Conservation (phyloP, 345 rosid species). For the Ailanthus altissimus region DNA sequence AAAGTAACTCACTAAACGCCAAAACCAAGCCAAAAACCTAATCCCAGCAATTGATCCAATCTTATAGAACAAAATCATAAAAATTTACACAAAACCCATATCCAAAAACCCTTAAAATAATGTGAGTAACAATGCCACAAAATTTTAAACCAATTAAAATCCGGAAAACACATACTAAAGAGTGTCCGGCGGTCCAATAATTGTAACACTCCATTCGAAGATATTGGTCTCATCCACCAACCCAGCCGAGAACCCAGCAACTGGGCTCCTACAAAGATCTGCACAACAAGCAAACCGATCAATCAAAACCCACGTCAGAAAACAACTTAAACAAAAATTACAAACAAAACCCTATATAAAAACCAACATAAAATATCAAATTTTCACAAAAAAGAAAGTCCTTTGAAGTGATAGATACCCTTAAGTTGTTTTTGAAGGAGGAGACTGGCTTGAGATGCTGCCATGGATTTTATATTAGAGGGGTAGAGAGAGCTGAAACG, state of each 20-base stretch:
- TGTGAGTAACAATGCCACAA: not conserved
- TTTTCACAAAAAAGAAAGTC: not conserved
- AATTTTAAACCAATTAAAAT: not conserved
- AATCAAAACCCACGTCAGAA: slow-evolving; percentile 20
- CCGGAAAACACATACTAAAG: slow-evolving; percentile 54
- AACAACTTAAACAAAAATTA: slow-evolving; percentile 4
- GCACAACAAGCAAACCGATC: slow-evolving; percentile 36
- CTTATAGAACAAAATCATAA: slow-evolving; percentile 10
- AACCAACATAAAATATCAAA: not conserved
- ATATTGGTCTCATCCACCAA: slow-evolving; percentile 87
- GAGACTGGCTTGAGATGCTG: slow-evolving; percentile 85
- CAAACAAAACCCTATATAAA: slow-evolving; percentile 6
- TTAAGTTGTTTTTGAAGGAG: slow-evolving; percentile 95
- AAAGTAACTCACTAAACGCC: not conserved
- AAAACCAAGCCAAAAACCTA: not conserved
- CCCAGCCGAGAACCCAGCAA: slow-evolving; percentile 98
- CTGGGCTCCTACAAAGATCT: slow-evolving; percentile 98
- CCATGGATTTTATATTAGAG: slow-evolving; percentile 16
- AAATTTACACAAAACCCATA: slow-evolving; percentile 12
- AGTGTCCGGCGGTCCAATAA: slow-evolving; percentile 97
- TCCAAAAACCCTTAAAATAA: not conserved
- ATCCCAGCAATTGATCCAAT: slow-evolving; percentile 18
- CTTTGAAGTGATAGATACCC: slow-evolving; percentile 37
- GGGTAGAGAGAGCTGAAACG: slow-evolving; percentile 12
- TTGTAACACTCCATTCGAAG: slow-evolving; percentile 93